phyloP scores from a whole-genome alignment of 2,329 filamentous ascomycete species.

The Penicillium sp. region DNA sequence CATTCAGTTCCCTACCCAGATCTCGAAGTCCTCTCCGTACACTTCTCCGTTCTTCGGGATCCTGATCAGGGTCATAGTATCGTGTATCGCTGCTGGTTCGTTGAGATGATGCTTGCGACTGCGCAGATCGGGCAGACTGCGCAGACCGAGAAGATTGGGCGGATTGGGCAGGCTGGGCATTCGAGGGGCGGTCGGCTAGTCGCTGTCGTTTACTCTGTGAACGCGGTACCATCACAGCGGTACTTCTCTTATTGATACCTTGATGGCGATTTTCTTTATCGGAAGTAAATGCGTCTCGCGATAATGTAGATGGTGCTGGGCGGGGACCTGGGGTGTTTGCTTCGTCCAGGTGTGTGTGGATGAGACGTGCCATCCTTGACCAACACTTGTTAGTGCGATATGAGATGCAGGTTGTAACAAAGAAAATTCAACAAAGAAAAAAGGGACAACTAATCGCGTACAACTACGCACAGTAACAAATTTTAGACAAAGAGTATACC shows the following conservation, averaged over 20 bases:
- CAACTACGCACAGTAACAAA: neutral
- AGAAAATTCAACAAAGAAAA: constrained; percentile 1
- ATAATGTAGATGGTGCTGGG: constrained; percentile 35
- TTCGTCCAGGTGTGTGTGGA: constrained; percentile 19
- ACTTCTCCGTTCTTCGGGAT: constrained; percentile 68
- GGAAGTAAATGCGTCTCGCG: constrained; percentile 40
- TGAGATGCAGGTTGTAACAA: constrained; percentile 7
- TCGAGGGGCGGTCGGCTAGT: constrained; percentile 38
- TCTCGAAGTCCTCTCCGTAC: constrained; percentile 70
- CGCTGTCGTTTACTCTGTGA: constrained; percentile 48
- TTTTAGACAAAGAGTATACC: neutral
- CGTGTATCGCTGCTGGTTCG: constrained; percentile 42
- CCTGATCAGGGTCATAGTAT: constrained; percentile 80
- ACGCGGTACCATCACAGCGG: constrained; percentile 11
- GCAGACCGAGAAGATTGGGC: neutral
- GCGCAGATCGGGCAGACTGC: neutral
- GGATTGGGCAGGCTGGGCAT: constrained; percentile 19
- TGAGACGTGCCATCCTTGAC: constrained; percentile 32
- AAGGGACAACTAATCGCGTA: neutral
- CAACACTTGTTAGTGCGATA: constrained; percentile 18
- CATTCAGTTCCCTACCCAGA: constrained; percentile 61
- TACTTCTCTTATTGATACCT: constrained; percentile 43
- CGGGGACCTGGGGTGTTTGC: constrained; percentile 10
- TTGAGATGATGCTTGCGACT: constrained; percentile 28
- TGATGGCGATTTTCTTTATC: constrained; percentile 52